These are phyloP conservation scores for Trichoderma atrobrunneum DNA, from an alignment of 2,329 filamentous ascomycete genomes.

Conservation along the genomic window DNA sequence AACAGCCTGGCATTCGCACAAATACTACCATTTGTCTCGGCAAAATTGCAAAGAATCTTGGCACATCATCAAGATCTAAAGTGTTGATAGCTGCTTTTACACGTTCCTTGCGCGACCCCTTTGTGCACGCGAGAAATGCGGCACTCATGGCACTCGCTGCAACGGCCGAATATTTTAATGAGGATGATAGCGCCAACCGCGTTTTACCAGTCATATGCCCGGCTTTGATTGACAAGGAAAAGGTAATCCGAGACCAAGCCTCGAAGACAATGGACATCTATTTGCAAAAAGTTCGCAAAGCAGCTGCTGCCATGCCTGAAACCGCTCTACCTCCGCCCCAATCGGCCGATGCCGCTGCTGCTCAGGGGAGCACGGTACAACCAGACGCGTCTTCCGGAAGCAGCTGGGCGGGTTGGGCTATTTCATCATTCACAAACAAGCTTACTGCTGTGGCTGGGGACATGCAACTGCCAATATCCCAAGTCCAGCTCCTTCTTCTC, in stretches of 20 bases:
- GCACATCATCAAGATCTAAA: conserved; percentile 74
- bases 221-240: conserved; percentile 89
- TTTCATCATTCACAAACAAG: conserved; percentile 97
- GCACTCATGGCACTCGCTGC: conserved; percentile 81
- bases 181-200: conserved; percentile 83
- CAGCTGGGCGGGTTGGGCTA: conserved; percentile 91
- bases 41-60: conserved; percentile 89
- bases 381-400: conserved; percentile 46
- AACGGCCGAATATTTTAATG: conserved; percentile 80
- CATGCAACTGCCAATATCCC: conserved; percentile 62
- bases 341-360: conserved; percentile 51
- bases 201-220: conserved; percentile 83
- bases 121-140: conserved; percentile 90
- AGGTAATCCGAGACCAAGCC: conserved; percentile 87
- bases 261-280: conserved; percentile 87
- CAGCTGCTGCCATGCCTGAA: conserved; percentile 74
- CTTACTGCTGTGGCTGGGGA: conserved; percentile 79
- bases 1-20: conserved; percentile 93
- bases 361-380: conserved; percentile 78
- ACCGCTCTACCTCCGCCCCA: conserved; percentile 67
- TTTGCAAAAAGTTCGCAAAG: conserved; percentile 77
- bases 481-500: conserved; percentile 38
- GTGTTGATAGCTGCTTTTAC: conserved; percentile 92
- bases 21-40: conserved; percentile 98
- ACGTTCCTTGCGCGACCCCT: conserved; percentile 85